Conservation (phyloP, 495 filamentous ascomycete species). For the Aspergillus hancockii region DNA sequence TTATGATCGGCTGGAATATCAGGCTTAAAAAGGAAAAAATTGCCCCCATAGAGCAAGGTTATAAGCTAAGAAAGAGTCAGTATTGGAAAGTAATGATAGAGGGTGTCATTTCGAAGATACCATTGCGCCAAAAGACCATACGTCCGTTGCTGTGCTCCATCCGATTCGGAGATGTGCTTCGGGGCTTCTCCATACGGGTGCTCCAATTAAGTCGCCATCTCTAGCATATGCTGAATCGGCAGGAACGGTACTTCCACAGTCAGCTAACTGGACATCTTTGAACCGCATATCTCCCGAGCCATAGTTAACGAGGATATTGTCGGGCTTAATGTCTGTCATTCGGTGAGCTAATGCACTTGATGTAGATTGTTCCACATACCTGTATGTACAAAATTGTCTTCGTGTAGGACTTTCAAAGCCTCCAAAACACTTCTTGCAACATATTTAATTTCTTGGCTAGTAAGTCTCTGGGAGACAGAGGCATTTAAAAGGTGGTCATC, state of each 20-base stretch:
- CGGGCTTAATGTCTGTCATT: constrained; percentile 41
- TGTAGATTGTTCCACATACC: constrained; percentile 1
- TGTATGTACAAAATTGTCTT: constrained; percentile 12
- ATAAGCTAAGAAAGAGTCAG: constrained; percentile 33
- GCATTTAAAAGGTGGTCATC: constrained; percentile 39
- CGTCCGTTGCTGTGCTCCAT: constrained; percentile 42
- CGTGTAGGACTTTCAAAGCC: constrained; percentile 14
- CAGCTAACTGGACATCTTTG: constrained; percentile 40
- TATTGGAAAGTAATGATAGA: constrained; percentile 1
- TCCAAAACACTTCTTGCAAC: constrained; percentile 11
- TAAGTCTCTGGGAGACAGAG: constrained; percentile 35
- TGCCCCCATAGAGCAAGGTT: constrained; percentile 38
- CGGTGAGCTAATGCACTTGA: neutral
- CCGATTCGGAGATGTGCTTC: constrained; percentile 35
- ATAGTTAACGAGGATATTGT: constrained; percentile 46
- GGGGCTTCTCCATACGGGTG: constrained; percentile 38
- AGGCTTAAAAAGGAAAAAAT: constrained; percentile 46
- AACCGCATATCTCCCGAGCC: constrained; percentile 31
- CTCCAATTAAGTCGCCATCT: constrained; percentile 38
- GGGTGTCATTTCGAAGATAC: constrained; percentile 15
- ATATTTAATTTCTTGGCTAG: constrained; percentile 12
- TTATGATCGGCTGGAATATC: constrained; percentile 36
- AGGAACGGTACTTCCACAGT: constrained; percentile 37
- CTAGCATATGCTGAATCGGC: constrained; percentile 37
- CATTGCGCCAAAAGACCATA: constrained; percentile 46